Conservation (phyloP, 371 early-diverging fungal genomes). For the Dichotomocladium elegans region DNA sequence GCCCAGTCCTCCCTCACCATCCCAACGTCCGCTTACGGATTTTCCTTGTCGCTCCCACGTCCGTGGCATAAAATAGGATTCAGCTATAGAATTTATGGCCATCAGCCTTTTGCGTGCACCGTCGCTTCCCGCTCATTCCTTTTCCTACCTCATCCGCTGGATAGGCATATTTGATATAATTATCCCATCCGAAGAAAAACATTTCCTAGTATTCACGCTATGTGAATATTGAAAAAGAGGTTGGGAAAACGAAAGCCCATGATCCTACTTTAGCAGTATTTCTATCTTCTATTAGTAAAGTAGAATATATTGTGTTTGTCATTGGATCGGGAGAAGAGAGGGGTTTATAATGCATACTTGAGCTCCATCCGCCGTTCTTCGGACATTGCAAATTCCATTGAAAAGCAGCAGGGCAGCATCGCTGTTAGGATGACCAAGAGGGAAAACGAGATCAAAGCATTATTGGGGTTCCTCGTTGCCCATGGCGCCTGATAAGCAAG, state of each 20-base stretch:
- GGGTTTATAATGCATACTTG: not conserved
- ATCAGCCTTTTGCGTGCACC: not conserved
- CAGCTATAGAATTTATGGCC: conserved; percentile 39
- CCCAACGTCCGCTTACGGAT: conserved; percentile 51
- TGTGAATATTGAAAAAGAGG: not conserved
- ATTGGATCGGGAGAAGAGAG: no score
- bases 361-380: conserved; percentile 4
- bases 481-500: not conserved
- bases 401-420: not conserved
- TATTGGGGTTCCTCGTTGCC: not conserved
- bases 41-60: conserved; percentile 66
- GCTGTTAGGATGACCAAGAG: not conserved
- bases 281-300: no score
- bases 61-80: conserved; percentile 84
- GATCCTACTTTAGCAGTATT: conserved; percentile 4
- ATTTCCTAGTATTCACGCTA: conserved; percentile 54
- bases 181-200: conserved; percentile 84
- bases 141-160: conserved; percentile 83
- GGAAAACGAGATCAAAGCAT: not conserved
- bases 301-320: not conserved
- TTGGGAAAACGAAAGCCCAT: no score
- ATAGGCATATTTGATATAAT: conserved; percentile 83
- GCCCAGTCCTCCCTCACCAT: no score
- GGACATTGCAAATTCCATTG: not conserved
- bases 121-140: not conserved